Conservation (phyloP, 768 basidiomycete genomes). For the Mycena galopus region DNA sequence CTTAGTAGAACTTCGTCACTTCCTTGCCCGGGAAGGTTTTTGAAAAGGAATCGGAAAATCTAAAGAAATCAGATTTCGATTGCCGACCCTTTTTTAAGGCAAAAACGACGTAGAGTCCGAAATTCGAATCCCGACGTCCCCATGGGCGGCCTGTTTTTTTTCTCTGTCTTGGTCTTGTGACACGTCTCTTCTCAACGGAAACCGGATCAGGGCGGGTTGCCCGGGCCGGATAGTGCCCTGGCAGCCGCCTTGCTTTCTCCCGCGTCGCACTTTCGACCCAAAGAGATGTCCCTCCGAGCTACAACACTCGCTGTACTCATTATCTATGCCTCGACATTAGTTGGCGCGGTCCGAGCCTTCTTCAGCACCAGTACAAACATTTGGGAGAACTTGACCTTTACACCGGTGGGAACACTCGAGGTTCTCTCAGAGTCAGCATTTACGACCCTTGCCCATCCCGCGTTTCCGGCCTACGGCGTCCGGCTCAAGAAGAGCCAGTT, state of each 20-base stretch:
- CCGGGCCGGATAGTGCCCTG: constrained; percentile 16
- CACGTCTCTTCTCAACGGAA: constrained; percentile 13
- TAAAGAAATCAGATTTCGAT: no score
- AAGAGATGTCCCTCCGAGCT: constrained; percentile 20
- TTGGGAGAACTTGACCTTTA: constrained; percentile 16
- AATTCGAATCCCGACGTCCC: no score
- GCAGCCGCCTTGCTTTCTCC: neutral
- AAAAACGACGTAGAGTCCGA: no score
- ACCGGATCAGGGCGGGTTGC: constrained; percentile 18
- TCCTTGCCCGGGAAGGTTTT: no score
- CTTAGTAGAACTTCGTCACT: no score
- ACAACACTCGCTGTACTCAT: constrained; percentile 10
- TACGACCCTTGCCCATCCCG: constrained; percentile 52
- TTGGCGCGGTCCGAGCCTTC: constrained; percentile 16
- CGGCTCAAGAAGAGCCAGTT: constrained; percentile 53
- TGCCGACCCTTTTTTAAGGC: no score
- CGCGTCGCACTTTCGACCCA: constrained; percentile 19
- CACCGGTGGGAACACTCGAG: constrained; percentile 6
- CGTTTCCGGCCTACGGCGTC: constrained; percentile 58
- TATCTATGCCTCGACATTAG: constrained; percentile 16
- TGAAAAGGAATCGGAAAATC: no score
- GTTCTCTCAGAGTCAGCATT: constrained; percentile 25
- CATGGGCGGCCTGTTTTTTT: constrained; percentile 6
- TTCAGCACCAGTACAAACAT: constrained; percentile 20
- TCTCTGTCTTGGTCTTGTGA: constrained; percentile 6